Percentiles rank a stretch among this genome's conserved stretches.
These are phyloP conservation scores for Lichenothelia convexa DNA, from an alignment of 495 filamentous ascomycete genomes.

Conservation along the genomic window DNA sequence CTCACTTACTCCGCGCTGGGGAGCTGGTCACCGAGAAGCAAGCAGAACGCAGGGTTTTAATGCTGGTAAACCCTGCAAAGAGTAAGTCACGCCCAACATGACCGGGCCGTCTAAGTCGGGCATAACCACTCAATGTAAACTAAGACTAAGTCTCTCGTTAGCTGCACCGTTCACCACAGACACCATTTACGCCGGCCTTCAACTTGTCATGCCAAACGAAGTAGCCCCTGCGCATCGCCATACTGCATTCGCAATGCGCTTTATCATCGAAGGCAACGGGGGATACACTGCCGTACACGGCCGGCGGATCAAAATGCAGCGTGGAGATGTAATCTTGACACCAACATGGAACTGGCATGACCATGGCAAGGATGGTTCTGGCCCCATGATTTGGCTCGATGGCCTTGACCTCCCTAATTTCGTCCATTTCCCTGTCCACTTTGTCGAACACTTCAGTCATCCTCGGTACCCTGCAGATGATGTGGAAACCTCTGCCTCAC, in stretches of 20 bases:
- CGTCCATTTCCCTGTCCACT: constrained; percentile 29
- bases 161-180: constrained; percentile 33
- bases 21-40: constrained; percentile 25
- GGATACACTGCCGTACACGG: constrained; percentile 35
- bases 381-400: constrained; percentile 35
- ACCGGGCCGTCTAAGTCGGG: too few relatives aligned
- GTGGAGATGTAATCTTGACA: constrained; percentile 32
- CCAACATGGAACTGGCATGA: constrained; percentile 34
- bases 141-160: constrained; percentile 9
- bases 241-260: constrained; percentile 33
- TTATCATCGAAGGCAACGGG: constrained; percentile 30
- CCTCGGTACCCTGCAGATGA: constrained; percentile 25
- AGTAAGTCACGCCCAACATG: constrained; percentile 18
- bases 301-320: constrained; percentile 25
- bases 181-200: constrained; percentile 31
- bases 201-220: constrained; percentile 31
- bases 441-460: constrained; percentile 27
- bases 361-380: constrained; percentile 30
- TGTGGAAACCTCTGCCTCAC: constrained; percentile 19
- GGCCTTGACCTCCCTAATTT: constrained; percentile 29
- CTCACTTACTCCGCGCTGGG: constrained; percentile 24
- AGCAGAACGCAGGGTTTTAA: constrained; percentile 29
- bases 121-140: background rate
- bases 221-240: constrained; percentile 31
- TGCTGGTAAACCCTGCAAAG: constrained; percentile 29